A percentile compares a stretch with the other conserved stretches of the same genome.
These are phyloP conservation scores for Schizochytrium sp. DNA, from an alignment of 108 stramenopile species.

Conservation along the genomic window DNA sequence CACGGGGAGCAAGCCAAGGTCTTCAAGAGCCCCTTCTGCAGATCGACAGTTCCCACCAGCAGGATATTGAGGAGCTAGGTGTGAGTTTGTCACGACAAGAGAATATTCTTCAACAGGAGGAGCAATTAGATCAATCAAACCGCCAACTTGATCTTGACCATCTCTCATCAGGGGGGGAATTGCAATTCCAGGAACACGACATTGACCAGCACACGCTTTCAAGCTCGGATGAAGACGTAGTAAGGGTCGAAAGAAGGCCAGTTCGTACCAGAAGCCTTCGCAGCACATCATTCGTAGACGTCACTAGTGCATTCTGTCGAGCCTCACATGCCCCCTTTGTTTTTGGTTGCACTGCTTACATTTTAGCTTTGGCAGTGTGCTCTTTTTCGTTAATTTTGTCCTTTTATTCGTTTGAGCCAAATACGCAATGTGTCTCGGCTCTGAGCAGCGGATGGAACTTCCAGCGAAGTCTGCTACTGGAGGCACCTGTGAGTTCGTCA, in stretches of 20 bases:
- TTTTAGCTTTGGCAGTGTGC: conserved; percentile 24
- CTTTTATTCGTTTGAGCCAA: conserved; percentile 42
- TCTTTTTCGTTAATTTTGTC: conserved; percentile 40
- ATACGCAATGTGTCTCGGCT: conserved; percentile 30
- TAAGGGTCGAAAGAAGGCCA: conserved; percentile 3
- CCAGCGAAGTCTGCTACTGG: background rate
- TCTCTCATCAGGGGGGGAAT: no score
- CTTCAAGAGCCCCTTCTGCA: background rate
- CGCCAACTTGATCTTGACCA: no score
- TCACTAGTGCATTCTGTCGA: conserved; percentile 5
- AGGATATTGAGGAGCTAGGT: background rate
- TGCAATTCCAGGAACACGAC: no score
- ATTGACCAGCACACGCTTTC: no score
- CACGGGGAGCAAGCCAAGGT: background rate
- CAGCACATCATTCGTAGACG: background rate
- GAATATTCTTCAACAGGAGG: background rate
- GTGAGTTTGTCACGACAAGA: background rate
- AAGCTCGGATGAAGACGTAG: no score
- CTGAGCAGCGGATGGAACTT: background rate
- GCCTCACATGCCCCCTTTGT: conserved; percentile 49
- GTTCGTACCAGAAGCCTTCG: background rate
- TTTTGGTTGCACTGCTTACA: conserved; percentile 41
- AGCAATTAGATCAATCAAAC: no score
- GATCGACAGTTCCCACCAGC: background rate
- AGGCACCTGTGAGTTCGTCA: conserved; percentile 12